A percentile compares a stretch with the other conserved stretches of the same genome.
phyloP scores from a whole-genome alignment of 1,284 basidiomycete genomes.

The Ceratobasidium sp. region DNA sequence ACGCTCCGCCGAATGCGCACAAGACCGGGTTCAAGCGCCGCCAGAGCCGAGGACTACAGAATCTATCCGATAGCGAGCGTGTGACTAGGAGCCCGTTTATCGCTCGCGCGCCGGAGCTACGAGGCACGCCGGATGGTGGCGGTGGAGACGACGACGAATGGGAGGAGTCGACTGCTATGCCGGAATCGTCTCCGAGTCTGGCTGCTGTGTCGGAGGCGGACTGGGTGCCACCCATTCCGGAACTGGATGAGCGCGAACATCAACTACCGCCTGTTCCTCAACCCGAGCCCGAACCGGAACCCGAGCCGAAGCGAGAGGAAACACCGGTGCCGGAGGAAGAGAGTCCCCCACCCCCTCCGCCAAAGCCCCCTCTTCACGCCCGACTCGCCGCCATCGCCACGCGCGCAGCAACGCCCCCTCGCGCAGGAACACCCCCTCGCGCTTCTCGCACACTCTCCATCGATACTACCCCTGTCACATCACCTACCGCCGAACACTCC shows the following conservation, averaged over 20 bases:
- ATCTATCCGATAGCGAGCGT: conserved; percentile 79
- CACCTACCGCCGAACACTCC: conserved; percentile 60
- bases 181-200: conserved; percentile 21
- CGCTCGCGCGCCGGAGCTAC: conserved; percentile 36
- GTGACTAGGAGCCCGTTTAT: conserved; percentile 91
- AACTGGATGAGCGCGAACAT: conserved; percentile 13
- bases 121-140: conserved; percentile 18
- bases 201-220: conserved; percentile 3
- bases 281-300: conserved; percentile 5
- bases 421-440: conserved; percentile 49
- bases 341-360: conserved; percentile 21
- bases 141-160: conserved; percentile 27
- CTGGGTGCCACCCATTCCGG: not conserved
- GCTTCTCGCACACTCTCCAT: conserved; percentile 55
- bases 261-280: conserved; percentile 35
- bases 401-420: conserved; percentile 52
- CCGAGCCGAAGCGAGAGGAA: not conserved
- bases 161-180: conserved; percentile 16
- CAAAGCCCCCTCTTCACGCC: conserved; percentile 41
- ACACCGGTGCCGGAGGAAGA: not conserved
- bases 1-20: conserved; percentile 45
- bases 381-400: conserved; percentile 37
- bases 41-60: conserved; percentile 81
- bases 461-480: conserved; percentile 49
- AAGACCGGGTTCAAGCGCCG: conserved; percentile 73